Percentiles rank a stretch among this genome's conserved stretches.
These are phyloP conservation scores for Macroventuria anomochaeta DNA, from an alignment of 2,329 filamentous ascomycete species.

Conservation along the genomic window DNA sequence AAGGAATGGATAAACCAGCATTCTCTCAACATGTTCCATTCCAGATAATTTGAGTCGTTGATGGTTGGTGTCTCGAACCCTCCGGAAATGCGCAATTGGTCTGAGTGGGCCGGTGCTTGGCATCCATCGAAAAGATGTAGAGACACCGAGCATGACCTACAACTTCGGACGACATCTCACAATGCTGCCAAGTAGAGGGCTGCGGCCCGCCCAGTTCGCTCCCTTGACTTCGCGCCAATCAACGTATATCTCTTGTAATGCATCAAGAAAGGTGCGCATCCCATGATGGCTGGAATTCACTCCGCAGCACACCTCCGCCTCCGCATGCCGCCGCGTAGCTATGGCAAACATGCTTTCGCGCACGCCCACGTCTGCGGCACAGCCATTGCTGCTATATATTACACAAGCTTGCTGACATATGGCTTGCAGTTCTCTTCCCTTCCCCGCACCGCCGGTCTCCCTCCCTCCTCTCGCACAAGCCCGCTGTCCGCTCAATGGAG, in stretches of 20 bases:
- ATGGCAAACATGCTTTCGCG: conserved; percentile 1
- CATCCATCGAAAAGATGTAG: conserved; percentile 32
- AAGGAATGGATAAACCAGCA: conserved; percentile 19
- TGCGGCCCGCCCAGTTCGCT: conserved; percentile 46
- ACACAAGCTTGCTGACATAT: conserved; percentile 1
- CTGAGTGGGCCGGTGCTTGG: conserved; percentile 28
- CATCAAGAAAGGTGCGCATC: conserved; percentile 45
- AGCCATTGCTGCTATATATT: background rate
- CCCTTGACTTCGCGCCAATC: conserved; percentile 33
- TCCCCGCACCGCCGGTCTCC: conserved; percentile 28
- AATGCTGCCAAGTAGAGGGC: conserved; percentile 59
- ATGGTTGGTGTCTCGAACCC: background rate
- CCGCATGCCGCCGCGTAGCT: conserved; percentile 10
- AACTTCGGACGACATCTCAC: conserved; percentile 41
- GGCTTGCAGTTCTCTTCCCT: conserved; percentile 43
- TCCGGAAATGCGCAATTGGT: conserved; percentile 17
- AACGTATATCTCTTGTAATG: conserved; percentile 26
- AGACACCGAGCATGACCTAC: conserved; percentile 13
- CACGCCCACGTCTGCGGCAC: conserved; percentile 6
- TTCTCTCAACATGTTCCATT: background rate
- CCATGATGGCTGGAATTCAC: background rate
- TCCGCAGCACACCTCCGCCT: conserved; percentile 6
- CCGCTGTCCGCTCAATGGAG: conserved; percentile 37
- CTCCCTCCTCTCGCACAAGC: conserved; percentile 30
- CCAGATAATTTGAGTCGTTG: background rate